Base-by-base conservation (phyloP, 129 eudicot species). In the Lactuca sativa region DNA sequence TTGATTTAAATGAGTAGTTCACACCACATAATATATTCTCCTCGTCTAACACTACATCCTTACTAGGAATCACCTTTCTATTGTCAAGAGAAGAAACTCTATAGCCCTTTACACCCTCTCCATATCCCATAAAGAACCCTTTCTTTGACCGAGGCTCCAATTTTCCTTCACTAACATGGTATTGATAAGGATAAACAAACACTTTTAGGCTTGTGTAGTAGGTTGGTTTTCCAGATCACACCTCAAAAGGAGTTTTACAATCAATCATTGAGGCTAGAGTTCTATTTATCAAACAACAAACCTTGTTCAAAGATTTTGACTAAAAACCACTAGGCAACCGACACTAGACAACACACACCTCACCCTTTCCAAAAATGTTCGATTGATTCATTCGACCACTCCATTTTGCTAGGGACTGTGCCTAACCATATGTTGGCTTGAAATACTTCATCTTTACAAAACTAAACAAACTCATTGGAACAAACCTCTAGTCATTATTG, bases 131-230 rank as follows among this genome's bases (percentile, higher is more conserved):
- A 11, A 66, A 66, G 17, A 66, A 10, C n/a, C 70, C 55, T 5
- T 66, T 66, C 38, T 66, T 66, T 3, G 57, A 13, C 17, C 58
- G 25, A 4, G 57, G 57, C 2, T 66, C 70, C n/a, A 66, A 66
- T 9, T 66, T 66, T 43, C 38, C 70, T 51, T 66, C 70, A 25
- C 41, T 66, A 8, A 66, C 70, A 66, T 47, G 70, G 10, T 66
- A 66, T 7, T 43, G 31, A n/a, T 25, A 13, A 5, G 25, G 18
- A 31, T 18, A 60, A 12, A 47, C 62, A 56, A 56, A 56, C 11
- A 56, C 14, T 7, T 33, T 17, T 3, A 56, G 12, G 3, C 10
- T 21, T 3, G 5, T 7, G 44, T 60, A 60, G 34, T 14, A 25
- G 5, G 30, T 47, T 3, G 30, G 30, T 21, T 60, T 60, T 33